phyloP scores from a whole-genome alignment of 345 rosid species.

The Capsella bursapastoris region DNA sequence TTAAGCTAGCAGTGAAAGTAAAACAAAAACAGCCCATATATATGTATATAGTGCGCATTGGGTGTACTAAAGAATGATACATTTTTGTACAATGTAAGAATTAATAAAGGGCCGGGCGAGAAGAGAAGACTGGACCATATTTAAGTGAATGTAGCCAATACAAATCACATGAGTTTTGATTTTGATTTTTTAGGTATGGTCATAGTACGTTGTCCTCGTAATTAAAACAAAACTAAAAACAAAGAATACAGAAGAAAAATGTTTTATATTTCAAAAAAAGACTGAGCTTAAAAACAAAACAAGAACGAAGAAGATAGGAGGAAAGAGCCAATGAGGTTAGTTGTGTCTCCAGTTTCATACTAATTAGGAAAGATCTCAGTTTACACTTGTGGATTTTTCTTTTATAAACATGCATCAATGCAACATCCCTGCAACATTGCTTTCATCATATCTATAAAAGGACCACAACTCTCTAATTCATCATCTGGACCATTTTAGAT shows the following conservation, averaged over 20 bases:
- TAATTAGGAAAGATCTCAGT: conserved; percentile 42
- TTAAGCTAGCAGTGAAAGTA: conserved; percentile 21
- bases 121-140: conserved; percentile 40
- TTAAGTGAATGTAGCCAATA: conserved; percentile 44
- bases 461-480: conserved; percentile 33
- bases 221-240: conserved; percentile 37
- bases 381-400: conserved; percentile 37
- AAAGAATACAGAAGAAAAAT: conserved; percentile 34
- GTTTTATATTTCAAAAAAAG: not conserved
- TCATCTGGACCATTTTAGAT: conserved; percentile 29
- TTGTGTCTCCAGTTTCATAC: conserved; percentile 32
- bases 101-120: conserved; percentile 22
- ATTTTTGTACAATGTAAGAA: conserved; percentile 21
- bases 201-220: conserved; percentile 36
- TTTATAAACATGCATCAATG: conserved; percentile 22
- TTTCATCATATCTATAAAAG: conserved; percentile 23
- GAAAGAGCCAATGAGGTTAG: conserved; percentile 12
- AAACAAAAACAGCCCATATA: not conserved
- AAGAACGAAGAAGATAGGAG: conserved; percentile 24
- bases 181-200: conserved; percentile 2
- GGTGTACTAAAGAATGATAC: not conserved
- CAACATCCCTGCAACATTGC: conserved; percentile 33
- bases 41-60: not conserved
- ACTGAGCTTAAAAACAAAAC: conserved; percentile 29
- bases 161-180: conserved; percentile 39